Evolutionary conservation across 495 filamentous ascomycete genomes (phyloP).

Genomic region (Friedmanniomyces simplex): DNA sequence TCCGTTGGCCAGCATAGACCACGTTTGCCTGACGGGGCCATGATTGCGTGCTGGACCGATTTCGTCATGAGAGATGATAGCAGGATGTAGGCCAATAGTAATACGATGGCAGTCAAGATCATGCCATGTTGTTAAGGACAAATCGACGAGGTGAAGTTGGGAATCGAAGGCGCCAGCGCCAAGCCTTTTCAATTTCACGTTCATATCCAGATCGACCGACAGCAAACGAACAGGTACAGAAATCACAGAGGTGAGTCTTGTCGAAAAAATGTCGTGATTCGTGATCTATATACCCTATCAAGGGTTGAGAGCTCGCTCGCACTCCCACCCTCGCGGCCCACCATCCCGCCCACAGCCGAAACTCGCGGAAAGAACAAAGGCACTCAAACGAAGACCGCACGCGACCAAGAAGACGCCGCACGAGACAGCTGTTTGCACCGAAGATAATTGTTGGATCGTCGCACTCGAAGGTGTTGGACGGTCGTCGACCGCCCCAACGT

Average conservation of each 20-base stretch:
- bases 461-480: constrained; percentile 12
- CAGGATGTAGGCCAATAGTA: neutral
- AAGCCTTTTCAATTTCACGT: too few relatives aligned
- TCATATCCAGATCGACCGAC: too few relatives aligned
- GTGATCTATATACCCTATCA: neutral
- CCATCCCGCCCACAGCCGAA: neutral
- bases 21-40: constrained; percentile 8
- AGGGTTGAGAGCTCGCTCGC: neutral
- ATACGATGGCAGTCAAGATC: neutral
- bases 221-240: too few relatives aligned
- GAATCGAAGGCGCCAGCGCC: too few relatives aligned
- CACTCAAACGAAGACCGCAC: neutral
- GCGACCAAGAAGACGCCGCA: neutral
- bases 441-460: constrained; percentile 3
- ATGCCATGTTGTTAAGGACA: neutral
- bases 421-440: neutral
- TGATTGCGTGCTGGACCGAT: neutral
- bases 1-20: constrained; percentile 19
- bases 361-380: neutral
- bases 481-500: constrained; percentile 7
- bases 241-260: neutral
- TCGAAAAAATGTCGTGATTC: neutral
- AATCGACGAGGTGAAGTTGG: neutral
- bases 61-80: neutral
- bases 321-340: neutral